Evolutionary conservation across 1,284 basidiomycete genomes (phyloP).

Genomic region (Leucoagaricus sp.): DNA sequence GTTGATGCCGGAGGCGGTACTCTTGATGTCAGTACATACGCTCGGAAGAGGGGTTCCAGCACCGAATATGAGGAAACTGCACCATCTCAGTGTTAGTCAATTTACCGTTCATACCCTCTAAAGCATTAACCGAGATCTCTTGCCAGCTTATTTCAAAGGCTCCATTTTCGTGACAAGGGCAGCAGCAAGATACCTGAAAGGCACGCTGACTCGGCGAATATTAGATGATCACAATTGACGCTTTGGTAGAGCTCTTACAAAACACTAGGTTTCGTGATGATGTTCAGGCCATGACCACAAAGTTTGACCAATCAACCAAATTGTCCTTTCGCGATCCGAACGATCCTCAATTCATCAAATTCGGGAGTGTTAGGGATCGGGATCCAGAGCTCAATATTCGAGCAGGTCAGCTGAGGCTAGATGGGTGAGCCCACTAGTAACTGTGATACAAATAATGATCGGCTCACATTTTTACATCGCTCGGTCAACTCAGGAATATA

Average conservation of each 20-base stretch:
- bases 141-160: conserved; percentile 22
- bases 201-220: no score
- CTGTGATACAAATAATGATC: conserved; percentile 39
- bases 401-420: conserved; percentile 35
- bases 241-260: conserved; percentile 23
- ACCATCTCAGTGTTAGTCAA: conserved; percentile 20
- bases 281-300: conserved; percentile 33
- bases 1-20: conserved; percentile 21
- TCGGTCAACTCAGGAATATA: conserved; percentile 18
- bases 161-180: conserved; percentile 26
- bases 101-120: no score
- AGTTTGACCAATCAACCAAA: conserved; percentile 45
- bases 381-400: conserved; percentile 36
- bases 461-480: conserved; percentile 23
- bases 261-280: conserved; percentile 33
- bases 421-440: conserved; percentile 36
- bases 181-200: conserved; percentile 20
- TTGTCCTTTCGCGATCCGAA: conserved; percentile 36
- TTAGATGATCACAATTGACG: background rate
- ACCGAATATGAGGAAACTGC: conserved; percentile 23
- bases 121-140: no score
- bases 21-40: conserved; percentile 24
- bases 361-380: conserved; percentile 45
- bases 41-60: background rate
- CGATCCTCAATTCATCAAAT: conserved; percentile 46